A percentile compares a stretch with the other conserved stretches of the same genome.
Evolutionary conservation across 495 filamentous ascomycete genomes (phyloP).

Genomic region (Immersiella caudata): DNA sequence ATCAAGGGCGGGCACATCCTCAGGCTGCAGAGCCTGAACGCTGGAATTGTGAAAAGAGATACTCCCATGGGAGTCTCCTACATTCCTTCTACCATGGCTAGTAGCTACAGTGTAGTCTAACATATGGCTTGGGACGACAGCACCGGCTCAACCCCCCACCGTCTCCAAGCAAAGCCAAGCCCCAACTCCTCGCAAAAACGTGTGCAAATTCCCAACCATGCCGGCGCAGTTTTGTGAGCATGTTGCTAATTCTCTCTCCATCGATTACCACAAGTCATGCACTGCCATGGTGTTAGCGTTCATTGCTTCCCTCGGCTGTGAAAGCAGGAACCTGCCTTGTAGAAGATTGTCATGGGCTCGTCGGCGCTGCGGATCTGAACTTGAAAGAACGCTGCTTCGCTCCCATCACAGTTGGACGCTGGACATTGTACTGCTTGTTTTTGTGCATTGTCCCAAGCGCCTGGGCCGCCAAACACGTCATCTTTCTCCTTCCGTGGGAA

Average conservation of each 20-base stretch:
- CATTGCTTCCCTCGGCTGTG: background rate
- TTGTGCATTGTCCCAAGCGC: constrained; percentile 88
- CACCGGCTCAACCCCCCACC: background rate
- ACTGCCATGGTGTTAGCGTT: constrained; percentile 44
- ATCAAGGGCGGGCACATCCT: no score
- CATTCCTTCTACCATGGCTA: background rate
- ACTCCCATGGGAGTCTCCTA: background rate
- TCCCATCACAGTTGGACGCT: constrained; percentile 70
- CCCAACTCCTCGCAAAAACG: constrained; percentile 32
- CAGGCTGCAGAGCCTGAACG: background rate
- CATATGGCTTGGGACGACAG: background rate
- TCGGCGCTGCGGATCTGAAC: constrained; percentile 97
- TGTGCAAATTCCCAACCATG: constrained; percentile 9
- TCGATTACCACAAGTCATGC: constrained; percentile 58
- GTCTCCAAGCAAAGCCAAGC: constrained; percentile 19
- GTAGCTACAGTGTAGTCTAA: background rate
- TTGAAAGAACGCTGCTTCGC: constrained; percentile 89
- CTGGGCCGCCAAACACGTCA: constrained; percentile 85
- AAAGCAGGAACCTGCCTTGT: constrained; percentile 67
- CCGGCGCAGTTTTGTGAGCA: background rate
- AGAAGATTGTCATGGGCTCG: constrained; percentile 97
- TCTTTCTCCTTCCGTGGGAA: constrained; percentile 81
- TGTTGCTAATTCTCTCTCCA: constrained; percentile 59
- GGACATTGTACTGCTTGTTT: constrained; percentile 77
- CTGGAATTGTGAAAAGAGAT: background rate